These are phyloP conservation scores for Aphanoascus verrucosus DNA, from an alignment of 2,329 filamentous ascomycete species.

Conservation along the genomic window DNA sequence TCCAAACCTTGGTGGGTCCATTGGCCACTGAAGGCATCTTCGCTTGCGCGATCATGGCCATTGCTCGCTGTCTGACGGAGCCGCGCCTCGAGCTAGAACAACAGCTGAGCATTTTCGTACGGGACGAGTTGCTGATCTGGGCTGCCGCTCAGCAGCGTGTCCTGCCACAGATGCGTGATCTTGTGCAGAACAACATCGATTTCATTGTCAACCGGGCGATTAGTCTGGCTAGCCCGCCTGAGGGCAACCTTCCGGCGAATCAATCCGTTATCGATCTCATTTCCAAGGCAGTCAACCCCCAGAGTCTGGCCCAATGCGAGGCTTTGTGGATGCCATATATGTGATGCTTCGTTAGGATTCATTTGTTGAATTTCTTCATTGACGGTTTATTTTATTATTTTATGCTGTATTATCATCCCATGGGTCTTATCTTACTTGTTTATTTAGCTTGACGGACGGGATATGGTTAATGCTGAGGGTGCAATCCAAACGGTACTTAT, in stretches of 20 bases:
- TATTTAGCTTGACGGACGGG: neutral
- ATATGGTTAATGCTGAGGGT: neutral
- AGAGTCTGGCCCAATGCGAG: slow-evolving; percentile 78
- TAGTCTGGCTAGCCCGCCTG: slow-evolving; percentile 66
- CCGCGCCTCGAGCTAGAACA: slow-evolving; percentile 77
- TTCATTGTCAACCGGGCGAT: slow-evolving; percentile 84
- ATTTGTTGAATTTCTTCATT: slow-evolving; percentile 8
- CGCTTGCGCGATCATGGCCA: slow-evolving; percentile 89
- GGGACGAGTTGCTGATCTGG: slow-evolving; percentile 98
- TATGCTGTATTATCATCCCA: slow-evolving; percentile 10
- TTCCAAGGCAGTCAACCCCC: slow-evolving; percentile 82
- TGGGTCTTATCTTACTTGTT: slow-evolving; percentile 14
- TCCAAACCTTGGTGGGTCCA: slow-evolving; percentile 92
- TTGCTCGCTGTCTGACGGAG: slow-evolving; percentile 85
- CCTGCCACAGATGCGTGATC: slow-evolving; percentile 57
- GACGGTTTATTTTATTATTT: slow-evolving; percentile 13
- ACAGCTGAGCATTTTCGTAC: slow-evolving; percentile 84
- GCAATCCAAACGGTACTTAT: slow-evolving; percentile 4
- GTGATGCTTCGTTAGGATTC: slow-evolving; percentile 32
- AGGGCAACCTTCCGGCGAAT: slow-evolving; percentile 75
- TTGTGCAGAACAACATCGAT: slow-evolving; percentile 77
- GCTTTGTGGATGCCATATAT: slow-evolving; percentile 96
- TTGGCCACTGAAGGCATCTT: slow-evolving; percentile 94
- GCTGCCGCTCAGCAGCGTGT: slow-evolving; percentile 67
- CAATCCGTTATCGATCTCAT: slow-evolving; percentile 95